phyloP scores from a whole-genome alignment of 345 rosid genomes.

The Noccaea caerulescens region DNA sequence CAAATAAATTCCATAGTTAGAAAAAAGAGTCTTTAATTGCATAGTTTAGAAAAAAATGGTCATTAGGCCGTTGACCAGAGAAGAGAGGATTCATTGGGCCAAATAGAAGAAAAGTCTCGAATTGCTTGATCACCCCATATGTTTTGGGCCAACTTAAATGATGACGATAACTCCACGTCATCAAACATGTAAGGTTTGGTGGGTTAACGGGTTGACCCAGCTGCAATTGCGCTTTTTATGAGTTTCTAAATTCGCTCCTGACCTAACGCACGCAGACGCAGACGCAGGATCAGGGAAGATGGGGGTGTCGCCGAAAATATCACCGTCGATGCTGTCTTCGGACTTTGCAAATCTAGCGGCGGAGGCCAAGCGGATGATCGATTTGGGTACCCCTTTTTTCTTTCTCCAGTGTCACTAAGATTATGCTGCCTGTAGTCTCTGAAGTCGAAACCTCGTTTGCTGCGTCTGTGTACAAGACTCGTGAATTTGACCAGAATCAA shows the following conservation, averaged over 20 bases:
- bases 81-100: neutral
- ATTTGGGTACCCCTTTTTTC: conserved; percentile 35
- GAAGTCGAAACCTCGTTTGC: neutral
- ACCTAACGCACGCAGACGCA: too few relatives aligned
- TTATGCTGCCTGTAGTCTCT: too few relatives aligned
- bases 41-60: neutral
- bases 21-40: too few relatives aligned
- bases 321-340: conserved; percentile 95
- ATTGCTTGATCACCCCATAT: too few relatives aligned
- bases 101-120: too few relatives aligned
- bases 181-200: neutral
- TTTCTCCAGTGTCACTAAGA: too few relatives aligned
- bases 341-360: conserved; percentile 87
- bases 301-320: conserved; percentile 73
- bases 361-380: conserved; percentile 80
- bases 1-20: too few relatives aligned
- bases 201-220: conserved; percentile 25
- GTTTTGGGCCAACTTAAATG: too few relatives aligned
- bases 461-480: neutral
- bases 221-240: too few relatives aligned
- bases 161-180: neutral
- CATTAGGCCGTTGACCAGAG: neutral
- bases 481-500: neutral
- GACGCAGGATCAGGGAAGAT: conserved; percentile 40
- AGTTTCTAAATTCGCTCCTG: too few relatives aligned